Percentiles rank a stretch among this genome's conserved stretches.
Conservation (phyloP, 2,329 filamentous ascomycete genomes). For the Zymoseptoria ardabiliae region DNA sequence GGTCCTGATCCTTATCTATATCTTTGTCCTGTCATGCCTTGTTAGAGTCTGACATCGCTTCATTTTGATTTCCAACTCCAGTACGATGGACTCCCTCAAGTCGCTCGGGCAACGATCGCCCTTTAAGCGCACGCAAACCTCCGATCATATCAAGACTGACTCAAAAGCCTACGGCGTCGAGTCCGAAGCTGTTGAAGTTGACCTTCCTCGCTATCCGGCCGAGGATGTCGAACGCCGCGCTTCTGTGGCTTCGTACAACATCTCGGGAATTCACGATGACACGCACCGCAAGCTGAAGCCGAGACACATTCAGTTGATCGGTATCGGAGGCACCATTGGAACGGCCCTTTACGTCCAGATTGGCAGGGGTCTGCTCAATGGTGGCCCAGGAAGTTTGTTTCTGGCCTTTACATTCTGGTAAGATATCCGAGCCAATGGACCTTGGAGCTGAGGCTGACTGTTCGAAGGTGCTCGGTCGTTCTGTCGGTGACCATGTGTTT, state of each 20-base stretch:
- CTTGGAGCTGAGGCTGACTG: not conserved
- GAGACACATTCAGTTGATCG: slow-evolving; percentile 42
- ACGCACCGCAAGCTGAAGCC: slow-evolving; percentile 40
- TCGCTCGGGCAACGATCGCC: slow-evolving; percentile 5
- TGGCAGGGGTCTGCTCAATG: slow-evolving; percentile 39
- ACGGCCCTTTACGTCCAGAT: slow-evolving; percentile 44
- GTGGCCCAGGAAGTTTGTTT: slow-evolving; percentile 41
- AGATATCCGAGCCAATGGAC: not conserved
- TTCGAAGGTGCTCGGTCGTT: slow-evolving; percentile 17
- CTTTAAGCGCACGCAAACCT: slow-evolving; percentile 13
- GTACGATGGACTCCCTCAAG: slow-evolving; percentile 12
- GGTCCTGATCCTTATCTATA: not conserved
- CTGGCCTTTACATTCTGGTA: slow-evolving; percentile 40
- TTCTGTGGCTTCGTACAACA: slow-evolving; percentile 17
- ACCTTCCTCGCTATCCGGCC: slow-evolving; percentile 10
- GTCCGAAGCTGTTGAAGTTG: slow-evolving; percentile 2
- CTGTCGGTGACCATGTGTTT: slow-evolving; percentile 36
- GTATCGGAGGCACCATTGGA: slow-evolving; percentile 37
- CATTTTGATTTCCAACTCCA: not conserved
- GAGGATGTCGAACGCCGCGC: slow-evolving; percentile 18
- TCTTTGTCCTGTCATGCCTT: not conserved
- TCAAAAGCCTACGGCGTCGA: slow-evolving; percentile 7
- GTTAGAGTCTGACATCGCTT: not conserved
- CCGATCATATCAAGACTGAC: slow-evolving; percentile 7
- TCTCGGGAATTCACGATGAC: slow-evolving; percentile 20